Evolutionary conservation across 176 grass and related monocot species (phyloP).

Genomic region (Phoenix dactylifera): DNA sequence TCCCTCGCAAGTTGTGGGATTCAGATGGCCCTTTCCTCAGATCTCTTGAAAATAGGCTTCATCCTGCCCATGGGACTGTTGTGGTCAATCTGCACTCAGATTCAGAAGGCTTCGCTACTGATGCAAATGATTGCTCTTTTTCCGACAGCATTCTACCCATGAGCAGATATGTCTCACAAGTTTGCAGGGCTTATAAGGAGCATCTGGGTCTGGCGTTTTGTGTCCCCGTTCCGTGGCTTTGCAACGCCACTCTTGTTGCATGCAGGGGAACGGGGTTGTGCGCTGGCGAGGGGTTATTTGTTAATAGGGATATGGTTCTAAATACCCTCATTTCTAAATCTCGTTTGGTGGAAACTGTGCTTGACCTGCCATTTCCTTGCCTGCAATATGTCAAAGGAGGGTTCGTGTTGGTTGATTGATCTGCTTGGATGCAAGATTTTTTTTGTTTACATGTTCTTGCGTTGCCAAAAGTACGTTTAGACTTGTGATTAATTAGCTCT

Average conservation of each 20-base stretch:
- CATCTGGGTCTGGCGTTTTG: conserved; percentile 66
- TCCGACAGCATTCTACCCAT: conserved; percentile 32
- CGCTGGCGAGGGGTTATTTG: neutral
- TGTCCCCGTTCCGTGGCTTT: conserved; percentile 46
- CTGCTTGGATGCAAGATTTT: too few species aligned
- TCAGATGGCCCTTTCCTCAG: conserved; percentile 45
- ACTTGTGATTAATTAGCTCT: too few species aligned
- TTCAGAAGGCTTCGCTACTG: conserved; percentile 18
- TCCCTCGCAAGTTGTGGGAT: conserved; percentile 79
- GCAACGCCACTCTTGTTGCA: conserved; percentile 75
- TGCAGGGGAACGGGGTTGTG: conserved; percentile 26
- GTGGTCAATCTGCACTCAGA: conserved; percentile 85
- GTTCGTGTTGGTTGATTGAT: conserved; percentile 29
- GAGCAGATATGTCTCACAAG: conserved; percentile 42
- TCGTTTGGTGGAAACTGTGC: conserved; percentile 29
- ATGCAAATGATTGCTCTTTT: neutral
- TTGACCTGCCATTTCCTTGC: conserved; percentile 59
- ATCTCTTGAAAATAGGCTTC: conserved; percentile 50
- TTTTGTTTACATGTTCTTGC: too few species aligned
- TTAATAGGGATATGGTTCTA: conserved; percentile 34
- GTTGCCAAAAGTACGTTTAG: too few species aligned
- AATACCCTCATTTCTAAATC: conserved; percentile 52
- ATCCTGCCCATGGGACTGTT: conserved; percentile 66
- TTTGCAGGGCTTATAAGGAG: conserved; percentile 66
- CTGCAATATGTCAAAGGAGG: conserved; percentile 62